Conservation (phyloP, 2,329 filamentous ascomycete genomes). For the Byssochlamys sp. region DNA sequence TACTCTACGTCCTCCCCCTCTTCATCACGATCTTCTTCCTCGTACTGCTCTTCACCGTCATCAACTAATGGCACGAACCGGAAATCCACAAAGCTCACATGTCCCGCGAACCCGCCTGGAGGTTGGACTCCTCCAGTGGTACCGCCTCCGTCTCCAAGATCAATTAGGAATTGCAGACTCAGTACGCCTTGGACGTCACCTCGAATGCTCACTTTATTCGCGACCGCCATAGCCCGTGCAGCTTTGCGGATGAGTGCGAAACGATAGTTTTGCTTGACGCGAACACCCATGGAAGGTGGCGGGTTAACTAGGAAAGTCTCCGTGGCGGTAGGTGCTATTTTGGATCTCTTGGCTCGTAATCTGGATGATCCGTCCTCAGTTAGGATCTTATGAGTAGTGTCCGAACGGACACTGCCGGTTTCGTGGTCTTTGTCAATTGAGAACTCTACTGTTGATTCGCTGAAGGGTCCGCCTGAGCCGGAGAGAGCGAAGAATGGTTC, state of each 20-base stretch:
- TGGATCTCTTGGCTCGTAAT: slow-evolving; percentile 22
- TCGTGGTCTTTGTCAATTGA: slow-evolving; percentile 36
- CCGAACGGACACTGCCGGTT: slow-evolving; percentile 13
- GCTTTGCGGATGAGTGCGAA: slow-evolving; percentile 80
- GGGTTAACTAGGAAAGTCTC: slow-evolving; percentile 47
- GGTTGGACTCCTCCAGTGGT: slow-evolving; percentile 10
- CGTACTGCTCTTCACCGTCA: slow-evolving; percentile 26
- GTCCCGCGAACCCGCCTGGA: slow-evolving; percentile 14
- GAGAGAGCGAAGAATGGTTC: slow-evolving; percentile 68
- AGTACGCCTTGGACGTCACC: slow-evolving; percentile 82
- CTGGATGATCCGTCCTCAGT: slow-evolving; percentile 28
- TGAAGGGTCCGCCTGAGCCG: slow-evolving; percentile 50
- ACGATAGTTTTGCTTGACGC: slow-evolving; percentile 69
- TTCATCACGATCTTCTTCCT: slow-evolving; percentile 6
- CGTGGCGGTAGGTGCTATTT: slow-evolving; percentile 35
- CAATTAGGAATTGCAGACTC: slow-evolving; percentile 92
- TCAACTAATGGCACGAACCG: slow-evolving; percentile 38
- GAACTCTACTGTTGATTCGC: slow-evolving; percentile 53
- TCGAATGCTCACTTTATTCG: slow-evolving; percentile 83
- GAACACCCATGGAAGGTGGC: slow-evolving; percentile 48
- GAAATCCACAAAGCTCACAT: slow-evolving; percentile 40
- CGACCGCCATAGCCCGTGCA: slow-evolving; percentile 81
- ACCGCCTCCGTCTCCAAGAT: slow-evolving; percentile 51
- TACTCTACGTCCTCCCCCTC: not conserved
- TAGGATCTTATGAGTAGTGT: slow-evolving; percentile 23